A percentile compares a stretch with the other conserved stretches of the same genome.
phyloP scores from a whole-genome alignment of 2,329 filamentous ascomycete species.

The Trichoderma koningii region DNA sequence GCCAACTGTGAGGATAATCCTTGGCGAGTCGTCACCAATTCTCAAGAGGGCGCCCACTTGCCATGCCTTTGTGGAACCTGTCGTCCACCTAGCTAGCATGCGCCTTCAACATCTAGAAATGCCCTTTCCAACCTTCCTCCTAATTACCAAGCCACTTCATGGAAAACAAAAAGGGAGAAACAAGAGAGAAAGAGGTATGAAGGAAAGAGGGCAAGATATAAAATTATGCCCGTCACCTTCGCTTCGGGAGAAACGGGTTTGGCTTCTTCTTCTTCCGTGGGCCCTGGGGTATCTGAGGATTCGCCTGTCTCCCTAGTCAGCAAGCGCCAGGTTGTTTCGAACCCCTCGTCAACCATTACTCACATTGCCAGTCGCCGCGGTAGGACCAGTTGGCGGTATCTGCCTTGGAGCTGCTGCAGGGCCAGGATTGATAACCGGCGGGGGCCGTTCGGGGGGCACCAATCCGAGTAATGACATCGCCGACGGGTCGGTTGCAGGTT shows the following conservation, averaged over 20 bases:
- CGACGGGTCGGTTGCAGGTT: slow-evolving; percentile 51
- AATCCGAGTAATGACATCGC: slow-evolving; percentile 56
- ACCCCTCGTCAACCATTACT: not conserved
- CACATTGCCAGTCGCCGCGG: slow-evolving; percentile 30
- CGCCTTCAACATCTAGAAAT: slow-evolving; percentile 5
- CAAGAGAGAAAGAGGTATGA: not conserved
- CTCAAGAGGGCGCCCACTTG: not conserved
- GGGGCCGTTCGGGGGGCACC: slow-evolving; percentile 48
- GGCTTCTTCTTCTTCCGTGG: slow-evolving; percentile 46
- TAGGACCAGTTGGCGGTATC: slow-evolving; percentile 29
- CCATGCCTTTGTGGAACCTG: not conserved
- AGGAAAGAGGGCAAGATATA: not conserved
- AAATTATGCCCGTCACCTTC: slow-evolving; percentile 33
- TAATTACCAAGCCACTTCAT: not conserved
- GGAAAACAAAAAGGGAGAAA: not conserved
- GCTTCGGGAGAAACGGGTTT: slow-evolving; percentile 50
- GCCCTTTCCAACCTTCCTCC: not conserved
- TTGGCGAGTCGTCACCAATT: not conserved
- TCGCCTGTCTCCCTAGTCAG: not conserved
- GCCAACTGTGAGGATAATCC: not conserved
- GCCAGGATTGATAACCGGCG: slow-evolving; percentile 34
- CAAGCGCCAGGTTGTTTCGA: not conserved
- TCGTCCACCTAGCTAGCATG: not conserved
- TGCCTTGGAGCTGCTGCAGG: slow-evolving; percentile 27
- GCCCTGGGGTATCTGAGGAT: slow-evolving; percentile 33